These are phyloP conservation scores for Circinella minor DNA, from an alignment of 371 early-diverging fungal species.

Conservation along the genomic window DNA sequence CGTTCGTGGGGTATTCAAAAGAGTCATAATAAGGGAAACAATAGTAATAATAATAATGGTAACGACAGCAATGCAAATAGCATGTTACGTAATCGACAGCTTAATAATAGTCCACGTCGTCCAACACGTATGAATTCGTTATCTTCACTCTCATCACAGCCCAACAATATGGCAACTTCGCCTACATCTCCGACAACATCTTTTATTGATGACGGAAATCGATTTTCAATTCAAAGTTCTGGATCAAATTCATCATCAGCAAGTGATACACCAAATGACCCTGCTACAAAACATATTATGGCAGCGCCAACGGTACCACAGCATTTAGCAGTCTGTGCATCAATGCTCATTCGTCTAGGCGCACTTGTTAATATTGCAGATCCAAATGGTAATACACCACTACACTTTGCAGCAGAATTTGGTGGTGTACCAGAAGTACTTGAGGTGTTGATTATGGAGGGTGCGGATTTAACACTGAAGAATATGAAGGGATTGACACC, in stretches of 20 bases:
- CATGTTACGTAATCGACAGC: neutral
- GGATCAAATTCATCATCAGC: constrained; percentile 18
- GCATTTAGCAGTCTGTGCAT: constrained; percentile 56
- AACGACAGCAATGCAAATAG: neutral
- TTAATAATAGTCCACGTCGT: neutral
- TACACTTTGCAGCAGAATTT: constrained; percentile 73
- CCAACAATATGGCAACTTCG: neutral
- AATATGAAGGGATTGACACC: constrained; percentile 61
- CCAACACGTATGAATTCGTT: constrained; percentile 21
- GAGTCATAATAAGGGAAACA: constrained; percentile 11
- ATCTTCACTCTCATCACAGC: constrained; percentile 17
- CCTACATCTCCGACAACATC: constrained; percentile 6
- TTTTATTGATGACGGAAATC: constrained; percentile 17
- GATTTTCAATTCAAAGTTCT: constrained; percentile 22
- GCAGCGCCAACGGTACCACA: constrained; percentile 31
- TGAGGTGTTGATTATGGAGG: constrained; percentile 52
- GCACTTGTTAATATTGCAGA: constrained; percentile 65
- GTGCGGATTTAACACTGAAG: constrained; percentile 50
- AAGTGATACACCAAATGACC: constrained; percentile 8
- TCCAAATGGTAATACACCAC: constrained; percentile 66
- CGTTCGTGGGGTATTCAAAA: constrained; percentile 55
- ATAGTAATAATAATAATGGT: constrained; percentile 1
- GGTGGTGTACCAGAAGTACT: constrained; percentile 62
- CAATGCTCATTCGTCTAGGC: constrained; percentile 59
- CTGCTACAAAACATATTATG: constrained; percentile 14